A percentile compares a stretch with the other conserved stretches of the same genome.
phyloP scores from a whole-genome alignment of 2,329 filamentous ascomycete species.

The Chrysoporthe deuterocubensis region DNA sequence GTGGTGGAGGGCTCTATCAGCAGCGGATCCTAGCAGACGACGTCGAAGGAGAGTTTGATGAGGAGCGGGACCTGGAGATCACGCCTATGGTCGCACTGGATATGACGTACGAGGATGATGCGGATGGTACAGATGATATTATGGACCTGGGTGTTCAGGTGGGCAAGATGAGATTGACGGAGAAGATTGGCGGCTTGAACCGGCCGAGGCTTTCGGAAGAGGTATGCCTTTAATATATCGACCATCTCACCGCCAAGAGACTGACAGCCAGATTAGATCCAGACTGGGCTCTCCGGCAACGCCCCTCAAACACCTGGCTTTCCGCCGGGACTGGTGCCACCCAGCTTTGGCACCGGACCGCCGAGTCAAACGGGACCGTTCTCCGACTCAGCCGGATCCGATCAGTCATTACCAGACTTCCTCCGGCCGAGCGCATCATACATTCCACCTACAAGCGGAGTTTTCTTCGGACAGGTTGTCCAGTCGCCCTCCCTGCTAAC shows the following conservation, averaged over 20 bases:
- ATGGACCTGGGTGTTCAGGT: conserved; percentile 74
- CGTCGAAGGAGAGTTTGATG: conserved; percentile 61
- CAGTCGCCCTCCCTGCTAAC: conserved; percentile 57
- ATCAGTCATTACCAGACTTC: conserved; percentile 51
- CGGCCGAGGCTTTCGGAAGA: conserved; percentile 73
- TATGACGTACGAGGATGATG: conserved; percentile 69
- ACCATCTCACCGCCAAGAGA: not conserved
- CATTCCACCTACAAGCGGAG: conserved; percentile 68
- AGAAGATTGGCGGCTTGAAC: conserved; percentile 74
- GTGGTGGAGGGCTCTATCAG: conserved; percentile 35
- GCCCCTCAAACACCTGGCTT: conserved; percentile 24
- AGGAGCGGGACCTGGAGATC: conserved; percentile 62
- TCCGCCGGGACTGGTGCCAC: conserved; percentile 30
- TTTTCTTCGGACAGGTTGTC: conserved; percentile 64
- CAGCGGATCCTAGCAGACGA: conserved; percentile 52
- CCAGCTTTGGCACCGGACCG: conserved; percentile 24
- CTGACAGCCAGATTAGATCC: conserved; percentile 36
- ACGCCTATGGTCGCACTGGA: conserved; percentile 67
- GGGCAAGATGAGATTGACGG: conserved; percentile 74
- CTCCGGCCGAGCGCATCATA: conserved; percentile 68
- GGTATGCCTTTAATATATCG: conserved; percentile 45
- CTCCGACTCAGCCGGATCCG: conserved; percentile 33
- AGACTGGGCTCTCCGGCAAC: conserved; percentile 39
- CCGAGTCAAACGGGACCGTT: conserved; percentile 19
- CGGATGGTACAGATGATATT: conserved; percentile 61